phyloP scores from a whole-genome alignment of 1,284 basidiomycete genomes.

The Thelephora terrestris region DNA sequence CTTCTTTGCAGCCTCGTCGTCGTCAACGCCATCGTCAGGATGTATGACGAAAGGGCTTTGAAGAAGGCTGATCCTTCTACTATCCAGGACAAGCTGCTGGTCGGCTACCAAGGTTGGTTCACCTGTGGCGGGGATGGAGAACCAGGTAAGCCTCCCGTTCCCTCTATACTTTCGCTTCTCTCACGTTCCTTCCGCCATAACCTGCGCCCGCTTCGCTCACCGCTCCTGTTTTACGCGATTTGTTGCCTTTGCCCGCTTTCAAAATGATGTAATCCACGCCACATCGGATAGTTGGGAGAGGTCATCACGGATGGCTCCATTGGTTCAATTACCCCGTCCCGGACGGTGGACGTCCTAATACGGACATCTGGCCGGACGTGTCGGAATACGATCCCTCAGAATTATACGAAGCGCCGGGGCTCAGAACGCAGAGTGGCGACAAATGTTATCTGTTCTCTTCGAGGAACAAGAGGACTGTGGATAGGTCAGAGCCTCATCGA shows the following conservation, averaged over 20 bases:
- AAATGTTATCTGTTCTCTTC: conserved; percentile 66
- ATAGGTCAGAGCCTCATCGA: conserved; percentile 26
- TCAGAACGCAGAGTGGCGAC: conserved; percentile 42
- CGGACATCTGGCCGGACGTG: conserved; percentile 67
- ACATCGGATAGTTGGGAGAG: conserved; percentile 33
- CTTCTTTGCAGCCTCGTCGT: not conserved
- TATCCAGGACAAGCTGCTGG: conserved; percentile 67
- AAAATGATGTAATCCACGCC: conserved; percentile 43
- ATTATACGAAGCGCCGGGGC: conserved; percentile 56
- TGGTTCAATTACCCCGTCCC: conserved; percentile 62
- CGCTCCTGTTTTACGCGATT: no score
- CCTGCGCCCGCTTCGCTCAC: no score
- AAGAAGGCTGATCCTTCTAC: conserved; percentile 37
- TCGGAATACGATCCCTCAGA: conserved; percentile 60
- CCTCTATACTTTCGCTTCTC: not conserved
- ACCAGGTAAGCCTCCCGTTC: conserved; percentile 6
- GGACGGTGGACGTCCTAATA: conserved; percentile 55
- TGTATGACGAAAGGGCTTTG: conserved; percentile 12
- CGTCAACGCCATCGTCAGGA: not conserved
- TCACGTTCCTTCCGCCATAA: not conserved
- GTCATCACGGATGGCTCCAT: conserved; percentile 78
- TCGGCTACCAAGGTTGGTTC: conserved; percentile 78
- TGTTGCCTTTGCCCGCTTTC: conserved; percentile 57
- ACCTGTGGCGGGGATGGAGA: conserved; percentile 27
- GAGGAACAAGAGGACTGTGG: conserved; percentile 59